These are phyloP conservation scores for Podospora pseudocomata DNA, from an alignment of 495 filamentous ascomycete species.

Conservation along the genomic window DNA sequence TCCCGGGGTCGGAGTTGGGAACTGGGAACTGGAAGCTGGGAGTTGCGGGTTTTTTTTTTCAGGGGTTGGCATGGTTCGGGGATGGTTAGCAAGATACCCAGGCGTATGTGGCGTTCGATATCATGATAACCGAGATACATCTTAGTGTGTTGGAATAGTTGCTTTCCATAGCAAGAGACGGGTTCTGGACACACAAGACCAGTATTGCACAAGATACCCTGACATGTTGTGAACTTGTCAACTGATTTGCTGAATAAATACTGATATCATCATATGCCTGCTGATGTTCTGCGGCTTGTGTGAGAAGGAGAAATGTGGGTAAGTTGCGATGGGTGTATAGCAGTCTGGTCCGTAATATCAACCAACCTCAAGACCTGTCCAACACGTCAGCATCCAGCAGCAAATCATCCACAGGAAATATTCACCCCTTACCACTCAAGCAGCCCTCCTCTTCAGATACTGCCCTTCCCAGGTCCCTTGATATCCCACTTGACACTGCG, in stretches of 20 bases:
- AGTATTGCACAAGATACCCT: background rate
- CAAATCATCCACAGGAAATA: background rate
- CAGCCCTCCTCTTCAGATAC: background rate
- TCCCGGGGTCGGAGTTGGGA: no score
- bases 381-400: background rate
- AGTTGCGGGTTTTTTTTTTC: no score
- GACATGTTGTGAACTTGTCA: background rate
- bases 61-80: no score
- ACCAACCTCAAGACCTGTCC: background rate
- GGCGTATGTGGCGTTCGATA: no score
- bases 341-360: background rate
- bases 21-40: background rate
- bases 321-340: background rate
- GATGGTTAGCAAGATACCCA: background rate
- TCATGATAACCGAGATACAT: background rate
- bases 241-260: background rate
- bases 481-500: background rate
- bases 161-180: background rate
- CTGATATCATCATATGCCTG: background rate
- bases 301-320: background rate
- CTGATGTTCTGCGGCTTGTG: background rate
- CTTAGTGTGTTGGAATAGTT: background rate
- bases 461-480: background rate
- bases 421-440: background rate
- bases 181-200: background rate